A percentile compares a stretch with the other conserved stretches of the same genome.
These are phyloP conservation scores for Tetracladium setigerum DNA, from an alignment of 495 filamentous ascomycete genomes.

Conservation along the genomic window DNA sequence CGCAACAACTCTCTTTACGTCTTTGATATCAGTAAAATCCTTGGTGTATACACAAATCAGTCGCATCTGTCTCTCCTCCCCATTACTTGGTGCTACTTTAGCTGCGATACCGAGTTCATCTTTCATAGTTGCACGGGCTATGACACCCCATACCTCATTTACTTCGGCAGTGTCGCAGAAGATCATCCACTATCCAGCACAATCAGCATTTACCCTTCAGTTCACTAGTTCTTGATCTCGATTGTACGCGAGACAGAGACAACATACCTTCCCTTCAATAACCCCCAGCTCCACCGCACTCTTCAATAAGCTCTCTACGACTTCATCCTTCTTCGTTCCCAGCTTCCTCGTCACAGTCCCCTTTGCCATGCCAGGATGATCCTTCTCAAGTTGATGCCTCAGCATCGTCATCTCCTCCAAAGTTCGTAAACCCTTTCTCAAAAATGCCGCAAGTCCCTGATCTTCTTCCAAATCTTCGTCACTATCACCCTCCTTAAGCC, in stretches of 20 bases:
- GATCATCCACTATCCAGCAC: constrained; percentile 62
- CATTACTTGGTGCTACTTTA: constrained; percentile 53
- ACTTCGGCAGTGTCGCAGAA: constrained; percentile 51
- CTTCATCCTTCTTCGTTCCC: constrained; percentile 9
- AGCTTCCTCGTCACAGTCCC: constrained; percentile 7
- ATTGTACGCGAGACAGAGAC: too few species aligned
- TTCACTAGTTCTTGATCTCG: background rate
- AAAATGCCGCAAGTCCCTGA: background rate
- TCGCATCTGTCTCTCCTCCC: constrained; percentile 31
- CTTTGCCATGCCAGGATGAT: constrained; percentile 14
- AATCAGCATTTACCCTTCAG: constrained; percentile 5
- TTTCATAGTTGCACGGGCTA: constrained; percentile 54
- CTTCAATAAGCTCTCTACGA: constrained; percentile 38
- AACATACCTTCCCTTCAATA: constrained; percentile 51
- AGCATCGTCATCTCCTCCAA: constrained; percentile 35
- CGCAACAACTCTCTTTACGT: constrained; percentile 58
- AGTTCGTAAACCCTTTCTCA: constrained; percentile 26
- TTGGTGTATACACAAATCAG: constrained; percentile 72
- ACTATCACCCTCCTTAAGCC: too few species aligned
- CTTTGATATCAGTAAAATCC: constrained; percentile 60
- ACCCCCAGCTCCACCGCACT: constrained; percentile 48
- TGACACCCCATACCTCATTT: constrained; percentile 51
- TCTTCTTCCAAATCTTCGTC: too few species aligned
- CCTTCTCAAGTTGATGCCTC: constrained; percentile 29
- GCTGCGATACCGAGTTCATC: constrained; percentile 59